Evolutionary conservation across 1,284 basidiomycete genomes (phyloP).

Genomic region (Mycena sp.): DNA sequence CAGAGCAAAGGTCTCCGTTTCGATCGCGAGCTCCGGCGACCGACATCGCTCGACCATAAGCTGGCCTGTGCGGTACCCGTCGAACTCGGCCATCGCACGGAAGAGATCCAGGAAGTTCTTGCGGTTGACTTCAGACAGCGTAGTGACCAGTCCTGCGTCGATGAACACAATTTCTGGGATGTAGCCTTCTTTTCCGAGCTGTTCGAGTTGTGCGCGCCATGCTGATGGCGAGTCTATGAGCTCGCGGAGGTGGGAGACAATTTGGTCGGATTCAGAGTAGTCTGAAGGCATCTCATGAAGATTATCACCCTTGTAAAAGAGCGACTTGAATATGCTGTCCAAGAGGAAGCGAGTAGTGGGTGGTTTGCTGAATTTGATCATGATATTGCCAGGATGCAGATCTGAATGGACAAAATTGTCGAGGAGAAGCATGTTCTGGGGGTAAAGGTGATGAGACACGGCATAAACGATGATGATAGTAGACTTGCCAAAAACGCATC

Average conservation of each 20-base stretch:
- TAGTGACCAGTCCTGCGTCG: slow-evolving; percentile 95
- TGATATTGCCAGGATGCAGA: slow-evolving; percentile 95
- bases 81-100: slow-evolving; percentile 94
- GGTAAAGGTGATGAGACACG: slow-evolving; percentile 25
- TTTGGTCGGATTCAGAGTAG: slow-evolving; percentile 65
- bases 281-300: slow-evolving; percentile 40
- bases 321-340: slow-evolving; percentile 58
- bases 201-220: slow-evolving; percentile 80
- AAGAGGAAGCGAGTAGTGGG: slow-evolving; percentile 69
- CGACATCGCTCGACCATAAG: slow-evolving; percentile 97
- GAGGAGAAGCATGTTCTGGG: slow-evolving; percentile 96
- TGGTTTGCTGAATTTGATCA: slow-evolving; percentile 95
- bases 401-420: slow-evolving; percentile 99
- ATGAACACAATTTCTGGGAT: slow-evolving; percentile 96
- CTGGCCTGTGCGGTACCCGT: slow-evolving; percentile 93
- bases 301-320: slow-evolving; percentile 49
- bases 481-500: slow-evolving; percentile 91
- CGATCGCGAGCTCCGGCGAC: slow-evolving; percentile 90
- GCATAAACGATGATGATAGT: slow-evolving; percentile 1
- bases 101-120: slow-evolving; percentile 97
- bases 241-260: slow-evolving; percentile 74
- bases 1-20: slow-evolving; percentile 94
- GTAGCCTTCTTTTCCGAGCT: slow-evolving; percentile 79
- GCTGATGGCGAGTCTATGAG: slow-evolving; percentile 65
- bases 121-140: slow-evolving; percentile 83